Evolutionary conservation across 1,284 basidiomycete species (phyloP).

Genomic region (Schizophyllum commune): DNA sequence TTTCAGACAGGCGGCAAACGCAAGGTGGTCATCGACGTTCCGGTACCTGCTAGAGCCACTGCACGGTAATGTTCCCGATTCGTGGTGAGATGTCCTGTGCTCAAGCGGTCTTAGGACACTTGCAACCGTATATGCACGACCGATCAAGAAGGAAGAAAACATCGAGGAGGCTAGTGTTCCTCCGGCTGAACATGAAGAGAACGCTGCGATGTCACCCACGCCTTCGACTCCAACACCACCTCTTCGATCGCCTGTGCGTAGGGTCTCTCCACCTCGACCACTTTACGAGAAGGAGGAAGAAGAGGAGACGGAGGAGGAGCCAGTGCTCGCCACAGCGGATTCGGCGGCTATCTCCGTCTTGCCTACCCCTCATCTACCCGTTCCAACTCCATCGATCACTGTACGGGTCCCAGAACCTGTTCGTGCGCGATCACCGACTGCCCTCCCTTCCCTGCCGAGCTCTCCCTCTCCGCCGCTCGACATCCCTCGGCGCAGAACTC

Average conservation of each 20-base stretch:
- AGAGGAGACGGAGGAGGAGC: neutral
- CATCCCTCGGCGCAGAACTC: neutral
- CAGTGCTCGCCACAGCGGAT: neutral
- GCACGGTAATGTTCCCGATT: too few relatives aligned
- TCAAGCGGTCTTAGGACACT: too few relatives aligned
- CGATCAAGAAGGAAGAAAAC: too few relatives aligned
- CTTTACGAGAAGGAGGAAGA: neutral
- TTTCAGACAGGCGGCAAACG: slow-evolving; percentile 13
- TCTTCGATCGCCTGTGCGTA: too few relatives aligned
- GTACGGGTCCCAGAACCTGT: neutral
- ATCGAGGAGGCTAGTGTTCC: too few relatives aligned
- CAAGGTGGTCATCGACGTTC: neutral
- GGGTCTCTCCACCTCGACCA: too few relatives aligned
- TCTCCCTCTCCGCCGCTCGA: neutral
- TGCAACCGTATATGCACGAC: too few relatives aligned
- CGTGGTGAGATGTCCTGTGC: too few relatives aligned
- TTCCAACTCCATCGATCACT: neutral
- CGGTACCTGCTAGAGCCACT: too few relatives aligned
- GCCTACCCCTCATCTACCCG: neutral
- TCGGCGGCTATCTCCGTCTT: neutral
- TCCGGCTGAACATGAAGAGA: too few relatives aligned
- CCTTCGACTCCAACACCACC: too few relatives aligned
- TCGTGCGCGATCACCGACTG: neutral
- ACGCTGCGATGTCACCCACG: too few relatives aligned
- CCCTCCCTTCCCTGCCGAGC: neutral